These are phyloP conservation scores for Ilex asprella DNA, from an alignment of 257 asterid genomes.

Conservation along the genomic window DNA sequence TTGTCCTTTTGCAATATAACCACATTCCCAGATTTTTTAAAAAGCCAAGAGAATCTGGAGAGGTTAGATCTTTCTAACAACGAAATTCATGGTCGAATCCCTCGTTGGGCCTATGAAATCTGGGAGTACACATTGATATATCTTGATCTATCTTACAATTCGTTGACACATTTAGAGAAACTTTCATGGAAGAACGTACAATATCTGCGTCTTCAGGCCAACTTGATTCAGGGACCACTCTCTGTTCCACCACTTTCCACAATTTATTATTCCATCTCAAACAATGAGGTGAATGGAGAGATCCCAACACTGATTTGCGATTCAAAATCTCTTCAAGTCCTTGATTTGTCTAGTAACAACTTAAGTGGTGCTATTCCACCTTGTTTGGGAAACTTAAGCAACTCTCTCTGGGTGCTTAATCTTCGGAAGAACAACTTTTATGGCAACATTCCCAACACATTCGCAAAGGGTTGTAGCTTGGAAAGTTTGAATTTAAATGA, in stretches of 20 bases:
- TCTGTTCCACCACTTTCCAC: neutral
- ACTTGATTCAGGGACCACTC: no score
- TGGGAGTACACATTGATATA: no score
- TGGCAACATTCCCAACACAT: slow-evolving; percentile 8
- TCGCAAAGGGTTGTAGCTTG: neutral
- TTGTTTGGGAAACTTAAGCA: slow-evolving; percentile 15
- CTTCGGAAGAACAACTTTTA: slow-evolving; percentile 13
- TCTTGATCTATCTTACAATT: no score
- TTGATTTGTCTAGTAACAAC: slow-evolving; percentile 15
- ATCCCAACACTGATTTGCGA: slow-evolving; percentile 14
- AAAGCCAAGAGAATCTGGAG: no score
- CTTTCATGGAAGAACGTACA: no score
- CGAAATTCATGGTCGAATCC: no score
- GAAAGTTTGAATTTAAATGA: neutral
- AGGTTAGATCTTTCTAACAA: no score
- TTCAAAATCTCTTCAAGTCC: neutral
- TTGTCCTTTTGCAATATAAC: no score
- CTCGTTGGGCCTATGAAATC: no score
- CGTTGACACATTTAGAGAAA: no score
- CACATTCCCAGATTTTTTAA: no score
- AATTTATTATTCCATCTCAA: neutral
- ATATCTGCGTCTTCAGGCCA: no score
- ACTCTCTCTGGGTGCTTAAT: slow-evolving; percentile 5
- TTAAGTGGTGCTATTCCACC: neutral
- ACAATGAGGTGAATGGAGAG: neutral